Percentiles rank a stretch among this genome's conserved stretches.
Conservation (phyloP, 1,139 yeast species). For the Sugiyamaella castrensis region DNA sequence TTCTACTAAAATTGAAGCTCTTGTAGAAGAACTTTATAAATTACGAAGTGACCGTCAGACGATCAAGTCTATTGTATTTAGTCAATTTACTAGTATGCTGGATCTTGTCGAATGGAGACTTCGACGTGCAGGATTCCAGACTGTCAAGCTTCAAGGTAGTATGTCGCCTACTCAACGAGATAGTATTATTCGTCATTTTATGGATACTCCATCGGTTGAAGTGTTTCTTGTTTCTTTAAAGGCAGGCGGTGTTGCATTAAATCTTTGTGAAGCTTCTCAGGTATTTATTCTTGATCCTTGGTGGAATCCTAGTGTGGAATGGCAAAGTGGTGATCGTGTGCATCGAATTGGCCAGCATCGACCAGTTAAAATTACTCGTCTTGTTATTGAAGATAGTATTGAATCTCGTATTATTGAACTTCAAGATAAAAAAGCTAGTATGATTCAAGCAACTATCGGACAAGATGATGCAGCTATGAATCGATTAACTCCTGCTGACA, state of each 20-base stretch:
- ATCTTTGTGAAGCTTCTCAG: slow-evolving; percentile 94
- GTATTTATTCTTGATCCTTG: slow-evolving; percentile 95
- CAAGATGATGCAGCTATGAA: slow-evolving; percentile 88
- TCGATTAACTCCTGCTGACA: slow-evolving; percentile 84
- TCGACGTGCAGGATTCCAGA: slow-evolving; percentile 88
- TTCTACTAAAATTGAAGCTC: slow-evolving; percentile 93
- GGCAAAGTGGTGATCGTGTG: slow-evolving; percentile 98
- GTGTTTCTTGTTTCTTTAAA: slow-evolving; percentile 90
- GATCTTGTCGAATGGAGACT: slow-evolving; percentile 95
- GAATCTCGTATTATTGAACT: slow-evolving; percentile 93
- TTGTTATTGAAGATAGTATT: slow-evolving; percentile 93
- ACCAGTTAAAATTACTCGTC: slow-evolving; percentile 89
- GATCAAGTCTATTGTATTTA: slow-evolving; percentile 90
- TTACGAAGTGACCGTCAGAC: slow-evolving; percentile 83
- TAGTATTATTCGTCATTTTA: slow-evolving; percentile 81
- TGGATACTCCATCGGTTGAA: slow-evolving; percentile 89
- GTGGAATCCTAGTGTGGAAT: slow-evolving; percentile 99
- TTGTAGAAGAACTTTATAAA: slow-evolving; percentile 87
- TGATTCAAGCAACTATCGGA: slow-evolving; percentile 95
- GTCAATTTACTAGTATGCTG: slow-evolving; percentile 95
- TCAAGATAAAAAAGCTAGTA: slow-evolving; percentile 95
- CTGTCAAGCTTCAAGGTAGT: slow-evolving; percentile 91
- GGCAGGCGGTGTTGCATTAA: slow-evolving; percentile 98
- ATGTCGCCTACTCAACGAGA: slow-evolving; percentile 97
- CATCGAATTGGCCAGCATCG: slow-evolving; percentile 95